Evolutionary conservation across 2,329 filamentous ascomycete genomes (phyloP).

Genomic region (Sclerotinia nivalis): DNA sequence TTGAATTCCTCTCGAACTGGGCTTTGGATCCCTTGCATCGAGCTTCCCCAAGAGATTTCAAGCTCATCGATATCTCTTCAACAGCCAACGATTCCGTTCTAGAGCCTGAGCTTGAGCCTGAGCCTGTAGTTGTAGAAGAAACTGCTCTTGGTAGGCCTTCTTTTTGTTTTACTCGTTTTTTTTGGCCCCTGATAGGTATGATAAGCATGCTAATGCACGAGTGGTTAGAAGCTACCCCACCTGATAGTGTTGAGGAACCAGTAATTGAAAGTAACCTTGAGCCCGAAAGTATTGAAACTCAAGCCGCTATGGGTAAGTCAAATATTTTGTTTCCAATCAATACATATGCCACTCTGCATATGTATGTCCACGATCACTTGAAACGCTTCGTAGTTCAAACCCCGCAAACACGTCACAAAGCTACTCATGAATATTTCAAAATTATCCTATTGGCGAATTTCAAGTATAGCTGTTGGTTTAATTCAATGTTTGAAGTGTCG

Average conservation of each 20-base stretch:
- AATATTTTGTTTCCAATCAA: background rate
- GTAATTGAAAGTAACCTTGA: background rate
- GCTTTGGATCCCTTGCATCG: background rate
- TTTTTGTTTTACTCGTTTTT: background rate
- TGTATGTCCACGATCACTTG: slow-evolving; percentile 9
- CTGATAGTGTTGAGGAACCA: background rate
- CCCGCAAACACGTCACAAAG: background rate
- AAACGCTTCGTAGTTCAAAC: background rate
- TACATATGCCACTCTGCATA: slow-evolving; percentile 4
- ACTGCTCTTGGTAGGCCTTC: background rate
- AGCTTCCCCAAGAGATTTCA: background rate
- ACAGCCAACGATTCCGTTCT: background rate
- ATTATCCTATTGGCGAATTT: background rate
- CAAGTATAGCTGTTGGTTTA: background rate
- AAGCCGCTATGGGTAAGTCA: slow-evolving; percentile 15
- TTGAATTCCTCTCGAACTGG: slow-evolving; percentile 4
- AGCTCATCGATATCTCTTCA: background rate
- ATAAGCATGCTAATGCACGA: slow-evolving; percentile 8
- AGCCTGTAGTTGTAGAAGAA: slow-evolving; percentile 1
- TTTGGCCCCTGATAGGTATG: background rate
- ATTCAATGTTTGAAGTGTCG: background rate
- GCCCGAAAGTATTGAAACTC: background rate
- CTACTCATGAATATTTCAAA: background rate
- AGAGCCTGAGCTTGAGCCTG: background rate
- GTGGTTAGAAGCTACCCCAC: slow-evolving; percentile 4